Evolutionary conservation across 1,284 basidiomycete species (phyloP).

Genomic region (Stygiomarasmius scandens): DNA sequence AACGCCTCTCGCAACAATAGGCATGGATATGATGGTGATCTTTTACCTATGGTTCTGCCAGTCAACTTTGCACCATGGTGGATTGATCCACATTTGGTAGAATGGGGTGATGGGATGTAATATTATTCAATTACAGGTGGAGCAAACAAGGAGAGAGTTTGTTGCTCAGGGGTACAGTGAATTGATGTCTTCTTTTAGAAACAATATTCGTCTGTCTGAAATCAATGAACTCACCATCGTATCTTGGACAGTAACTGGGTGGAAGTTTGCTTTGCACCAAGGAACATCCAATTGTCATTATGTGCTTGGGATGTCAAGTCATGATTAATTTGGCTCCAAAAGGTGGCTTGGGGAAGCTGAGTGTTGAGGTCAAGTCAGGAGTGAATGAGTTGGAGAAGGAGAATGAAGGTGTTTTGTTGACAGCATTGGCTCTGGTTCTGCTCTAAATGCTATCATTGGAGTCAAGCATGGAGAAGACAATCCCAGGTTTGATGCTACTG

Average conservation of each 20-base stretch:
- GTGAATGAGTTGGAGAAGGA: no score
- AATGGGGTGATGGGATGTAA: constrained; percentile 42
- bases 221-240: constrained; percentile 6
- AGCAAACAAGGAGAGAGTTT: constrained; percentile 29
- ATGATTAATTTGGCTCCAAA: constrained; percentile 16
- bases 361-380: neutral
- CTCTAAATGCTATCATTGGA: no score
- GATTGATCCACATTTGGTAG: constrained; percentile 22
- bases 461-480: no score
- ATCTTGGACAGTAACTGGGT: constrained; percentile 13
- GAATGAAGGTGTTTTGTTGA: no score
- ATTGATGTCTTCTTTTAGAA: neutral
- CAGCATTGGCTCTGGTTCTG: no score
- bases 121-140: constrained; percentile 31
- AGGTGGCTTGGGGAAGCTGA: constrained; percentile 5
- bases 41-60: constrained; percentile 32
- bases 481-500: no score
- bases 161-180: constrained; percentile 8
- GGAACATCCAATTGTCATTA: constrained; percentile 13
- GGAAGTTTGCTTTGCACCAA: constrained; percentile 6
- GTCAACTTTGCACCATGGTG: constrained; percentile 23
- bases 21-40: constrained; percentile 33
- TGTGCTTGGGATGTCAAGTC: constrained; percentile 21
- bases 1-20: constrained; percentile 3
- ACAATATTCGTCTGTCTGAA: no score